Evolutionary conservation across 805 yeast species (phyloP).

Genomic region (Hanseniaspora guilliermondii): DNA sequence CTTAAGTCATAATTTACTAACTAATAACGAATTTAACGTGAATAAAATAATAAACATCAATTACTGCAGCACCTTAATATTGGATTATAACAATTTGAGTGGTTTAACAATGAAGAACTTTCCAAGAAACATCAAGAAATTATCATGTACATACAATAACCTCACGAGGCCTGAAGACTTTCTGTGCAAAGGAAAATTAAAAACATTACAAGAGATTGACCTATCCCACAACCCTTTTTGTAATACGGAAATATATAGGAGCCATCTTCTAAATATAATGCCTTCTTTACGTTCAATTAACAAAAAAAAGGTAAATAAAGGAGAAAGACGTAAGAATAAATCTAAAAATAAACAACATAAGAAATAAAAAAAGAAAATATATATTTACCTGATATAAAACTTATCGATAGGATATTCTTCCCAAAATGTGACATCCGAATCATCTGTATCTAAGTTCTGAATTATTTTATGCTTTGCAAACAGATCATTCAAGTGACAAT

Average conservation of each 20-base stretch:
- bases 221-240: not conserved
- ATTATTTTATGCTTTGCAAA: not conserved
- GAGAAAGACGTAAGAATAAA: constrained; percentile 1
- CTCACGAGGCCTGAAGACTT: not conserved
- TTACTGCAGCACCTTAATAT: not conserved
- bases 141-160: not conserved
- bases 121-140: not conserved
- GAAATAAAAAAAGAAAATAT: not conserved
- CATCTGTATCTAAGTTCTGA: constrained; percentile 1
- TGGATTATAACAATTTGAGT: not conserved
- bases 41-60: not conserved
- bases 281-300: constrained; percentile 3
- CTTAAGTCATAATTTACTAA: not conserved
- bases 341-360: not conserved
- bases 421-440: constrained; percentile 7
- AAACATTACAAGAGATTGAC: constrained; percentile 5
- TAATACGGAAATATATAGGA: not conserved
- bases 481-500: constrained; percentile 7
- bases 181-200: not conserved
- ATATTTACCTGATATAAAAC: not conserved
- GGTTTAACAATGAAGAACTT: not conserved
- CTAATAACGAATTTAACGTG: not conserved
- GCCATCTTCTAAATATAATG: not conserved
- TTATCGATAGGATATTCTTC: constrained; percentile 12
- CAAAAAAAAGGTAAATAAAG: not conserved